Evolutionary conservation across 2,329 filamentous ascomycete species (phyloP), one percentile per base, ranked within the genome.

Genomic region (Ophiocordyceps camponoti-leonardi): DNA sequence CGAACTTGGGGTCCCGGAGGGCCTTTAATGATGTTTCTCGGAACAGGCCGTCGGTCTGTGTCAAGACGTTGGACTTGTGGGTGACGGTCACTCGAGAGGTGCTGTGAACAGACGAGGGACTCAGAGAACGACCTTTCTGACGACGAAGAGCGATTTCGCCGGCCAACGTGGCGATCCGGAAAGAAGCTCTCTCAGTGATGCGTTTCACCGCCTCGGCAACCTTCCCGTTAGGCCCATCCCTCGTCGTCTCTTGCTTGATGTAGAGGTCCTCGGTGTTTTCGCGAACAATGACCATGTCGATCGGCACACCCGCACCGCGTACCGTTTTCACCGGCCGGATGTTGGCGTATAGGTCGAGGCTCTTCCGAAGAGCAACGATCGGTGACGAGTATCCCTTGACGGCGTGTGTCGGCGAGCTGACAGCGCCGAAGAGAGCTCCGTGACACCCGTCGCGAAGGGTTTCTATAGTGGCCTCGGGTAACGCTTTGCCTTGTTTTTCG

Each of bases 261-360:
- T 94, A 94, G 39, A 98, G 75, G 63, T 98, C 92, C 69, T 98
- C 92, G 30, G 92, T 98, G 72, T 98, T 98, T 68, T 98, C 92
- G 52, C 92, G 85, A 46, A 96, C 92, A 57, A 96, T 98, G 58
- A 98, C 92, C 63, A 98, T 82, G 67, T 98, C 92, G 58, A 95
- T 87, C 51, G 83, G 82, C 56, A 72, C 74, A 42, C 65, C 54
- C 46, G 77, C 74, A 31, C 77, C 82, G 50, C 70, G 59, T 51
- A 86, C 77, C 42, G 83, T 83, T 72, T 95, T 95, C 63, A 96
- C 92, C 45, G 90, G 90, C 35, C 92, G 84, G 44, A 98, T 88
- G 62, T 98, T 98, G 68, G 92, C 92, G 67, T 94, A 98, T 47
- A 98, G 80, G 63, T 92, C 81, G 54, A 98, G 80, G 58, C 79